Evolutionary conservation across 345 rosid species (phyloP), one percentile per base, ranked within the genome.

Genomic region (Microthlaspi erraticum): DNA sequence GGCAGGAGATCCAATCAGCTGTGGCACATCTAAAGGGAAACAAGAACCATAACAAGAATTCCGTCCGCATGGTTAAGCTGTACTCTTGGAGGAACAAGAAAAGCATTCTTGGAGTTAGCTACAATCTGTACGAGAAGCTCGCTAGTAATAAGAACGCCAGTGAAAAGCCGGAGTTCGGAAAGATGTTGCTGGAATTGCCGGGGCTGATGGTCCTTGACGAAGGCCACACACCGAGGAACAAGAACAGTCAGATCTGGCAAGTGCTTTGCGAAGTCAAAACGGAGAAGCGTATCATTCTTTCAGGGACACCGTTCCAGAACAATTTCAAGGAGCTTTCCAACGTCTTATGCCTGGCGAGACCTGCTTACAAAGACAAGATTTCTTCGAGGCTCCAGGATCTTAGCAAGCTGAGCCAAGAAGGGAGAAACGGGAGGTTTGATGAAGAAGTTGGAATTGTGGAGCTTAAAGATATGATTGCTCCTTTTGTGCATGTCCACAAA

Each of bases 281-380:
- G 1, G 64, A 75, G 43, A 88, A 75, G 76, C 83, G 88, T 12
- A 80, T 91, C 42, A 83, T 88, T 60, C 90, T 91, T 29, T 88
- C 97, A 0, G 97, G 97, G 51, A 91, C 97, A 26, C 91, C 91
- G 0, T 91, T 91, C 63, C 97, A 91, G 79, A 91, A 91, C 32
- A 91, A 88, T 50, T 88, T 83, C 42, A 81, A 72, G 45, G 96
- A 91, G 75, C 86, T 91, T 8, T 84, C 60, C 18, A 91, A 87
- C 57, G 82, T 84, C 12, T 62, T 91, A 34, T 70, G 74, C 73
- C 68, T 91, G 77, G 84, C 78, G 33, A 78, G 83, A 12, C 93
- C 88, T 5, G 76, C 77, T 34, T 78, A 83, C 57, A 71, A 57
- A 16, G 74, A 70, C 4, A 36, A 1, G 29, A 60, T 79, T 38